Percentiles rank a stretch among this genome's conserved stretches.
phyloP scores from a whole-genome alignment of 2,329 filamentous ascomycete genomes.

The Mycosphaerella sp. region DNA sequence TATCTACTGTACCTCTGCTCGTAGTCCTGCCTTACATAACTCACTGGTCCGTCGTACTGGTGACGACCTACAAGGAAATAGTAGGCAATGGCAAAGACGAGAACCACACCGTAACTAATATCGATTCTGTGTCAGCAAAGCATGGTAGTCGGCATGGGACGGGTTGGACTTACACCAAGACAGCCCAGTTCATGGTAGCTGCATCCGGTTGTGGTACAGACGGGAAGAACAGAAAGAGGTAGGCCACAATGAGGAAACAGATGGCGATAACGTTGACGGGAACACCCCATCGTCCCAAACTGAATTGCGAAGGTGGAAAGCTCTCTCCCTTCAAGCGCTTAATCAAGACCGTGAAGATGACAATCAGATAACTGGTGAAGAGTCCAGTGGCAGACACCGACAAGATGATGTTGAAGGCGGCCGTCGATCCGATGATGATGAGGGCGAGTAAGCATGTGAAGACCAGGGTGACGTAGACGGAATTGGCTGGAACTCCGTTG shows the following conservation, averaged over 20 bases:
- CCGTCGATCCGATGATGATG: conserved; percentile 37
- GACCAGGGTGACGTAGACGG: conserved; percentile 25
- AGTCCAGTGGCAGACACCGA: conserved; percentile 32
- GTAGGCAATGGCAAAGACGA: conserved; percentile 18
- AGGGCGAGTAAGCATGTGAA: conserved; percentile 30
- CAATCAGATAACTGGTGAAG: conserved; percentile 23
- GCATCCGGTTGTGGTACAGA: conserved; percentile 23
- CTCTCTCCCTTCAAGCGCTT: conserved; percentile 21
- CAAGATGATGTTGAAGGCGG: conserved; percentile 41
- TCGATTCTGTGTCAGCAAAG: background rate
- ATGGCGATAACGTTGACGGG: conserved; percentile 20
- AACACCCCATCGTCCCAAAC: conserved; percentile 29
- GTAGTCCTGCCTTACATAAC: conserved; percentile 18
- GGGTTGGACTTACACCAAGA: conserved; percentile 28
- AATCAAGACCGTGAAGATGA: conserved; percentile 22
- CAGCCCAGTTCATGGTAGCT: conserved; percentile 30
- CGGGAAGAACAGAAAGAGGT: conserved; percentile 26
- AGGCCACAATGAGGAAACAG: conserved; percentile 20
- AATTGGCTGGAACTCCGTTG: conserved; percentile 29
- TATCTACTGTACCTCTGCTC: background rate
- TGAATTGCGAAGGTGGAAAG: conserved; percentile 23
- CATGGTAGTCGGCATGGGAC: background rate
- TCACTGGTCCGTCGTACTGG: conserved; percentile 25
- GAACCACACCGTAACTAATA: conserved; percentile 3
- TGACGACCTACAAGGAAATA: conserved; percentile 20